Evolutionary conservation across 768 basidiomycete genomes (phyloP), one percentile per base, ranked within the genome.

Genomic region (Pulveroboletus sp.): DNA sequence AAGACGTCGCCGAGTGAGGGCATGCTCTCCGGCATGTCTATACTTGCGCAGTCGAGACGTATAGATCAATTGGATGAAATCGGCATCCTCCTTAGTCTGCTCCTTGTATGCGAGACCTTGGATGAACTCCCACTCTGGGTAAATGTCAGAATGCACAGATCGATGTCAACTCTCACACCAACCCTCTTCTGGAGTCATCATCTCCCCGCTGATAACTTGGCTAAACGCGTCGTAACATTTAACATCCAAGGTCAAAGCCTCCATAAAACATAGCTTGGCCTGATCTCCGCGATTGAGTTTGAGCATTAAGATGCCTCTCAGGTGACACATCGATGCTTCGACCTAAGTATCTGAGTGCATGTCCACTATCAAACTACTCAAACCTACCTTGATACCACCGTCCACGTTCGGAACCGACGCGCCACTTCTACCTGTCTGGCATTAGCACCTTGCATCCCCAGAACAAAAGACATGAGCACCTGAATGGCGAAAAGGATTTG

Each of bases 171-270:
- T 18, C 35, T 11, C n/a, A 46, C n/a, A 49, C 67, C n/a, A 39
- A 90, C 95, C 95, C 81, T 99, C 96, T 51, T 92, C 86, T 1
- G 89, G 83, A 10, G 87, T 83, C 89, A 99, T 91, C 92, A 98
- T 95, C 65, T 94, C 91, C 2, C 92, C 89, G 17, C 82, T 85
- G 26, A 97, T 74, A 9, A 99, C 78, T 54, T 93, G 88, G 52
- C 89, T 84, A 62, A 96, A 97, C 2, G 93, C 86, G 56, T 98
- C 96, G 60, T 92, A 98, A 67, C 95, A 98, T 69, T 96, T 96
- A 31, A 97, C 91, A 57, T 99, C 96, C 18, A 97, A 76, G 2
- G 87, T 80, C 18, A 99, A 76, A 1, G 96, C 94, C 62, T 99
- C 95, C 83, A 96, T 86, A 62, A 97, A 96, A 58, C 90, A 92